Evolutionary conservation across 1,139 yeast species (phyloP).

Genomic region (Geotrichum citri-aurantii): DNA sequence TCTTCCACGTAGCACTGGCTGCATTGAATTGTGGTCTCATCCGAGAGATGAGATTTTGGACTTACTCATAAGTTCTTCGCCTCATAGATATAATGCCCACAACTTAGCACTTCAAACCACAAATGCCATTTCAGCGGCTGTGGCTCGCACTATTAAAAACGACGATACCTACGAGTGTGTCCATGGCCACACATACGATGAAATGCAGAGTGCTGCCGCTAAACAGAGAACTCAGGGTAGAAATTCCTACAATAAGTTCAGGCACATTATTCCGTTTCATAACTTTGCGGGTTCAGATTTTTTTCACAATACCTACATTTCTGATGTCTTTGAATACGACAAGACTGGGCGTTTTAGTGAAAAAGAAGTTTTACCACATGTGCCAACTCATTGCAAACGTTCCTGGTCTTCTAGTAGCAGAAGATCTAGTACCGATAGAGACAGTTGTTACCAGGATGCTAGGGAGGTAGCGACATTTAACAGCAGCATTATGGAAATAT

Average conservation of each 20-base stretch:
- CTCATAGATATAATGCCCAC: not conserved
- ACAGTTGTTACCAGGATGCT: too few relatives aligned
- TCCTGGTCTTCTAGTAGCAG: too few relatives aligned
- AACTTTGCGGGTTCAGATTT: not conserved
- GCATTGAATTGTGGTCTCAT: conserved; percentile 7
- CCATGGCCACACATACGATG: conserved; percentile 1
- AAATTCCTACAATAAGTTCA: not conserved
- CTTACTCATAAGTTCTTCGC: not conserved
- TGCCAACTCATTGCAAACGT: too few relatives aligned
- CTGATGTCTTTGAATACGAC: not conserved
- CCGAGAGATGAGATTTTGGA: conserved; percentile 9
- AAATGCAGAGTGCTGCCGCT: not conserved
- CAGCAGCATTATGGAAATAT: too few relatives aligned
- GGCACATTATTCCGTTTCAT: not conserved
- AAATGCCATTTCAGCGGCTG: not conserved
- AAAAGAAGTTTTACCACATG: too few relatives aligned
- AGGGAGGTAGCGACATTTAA: too few relatives aligned
- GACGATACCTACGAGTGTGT: conserved; percentile 4
- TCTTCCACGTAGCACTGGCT: conserved; percentile 9
- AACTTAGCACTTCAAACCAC: not conserved
- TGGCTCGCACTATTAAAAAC: not conserved
- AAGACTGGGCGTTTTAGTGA: too few relatives aligned
- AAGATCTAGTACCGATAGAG: too few relatives aligned
- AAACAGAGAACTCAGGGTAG: not conserved
- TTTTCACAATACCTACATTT: not conserved